These are phyloP conservation scores for Paecilomyces fulvus DNA, from an alignment of 2,329 filamentous ascomycete genomes.

Conservation along the genomic window DNA sequence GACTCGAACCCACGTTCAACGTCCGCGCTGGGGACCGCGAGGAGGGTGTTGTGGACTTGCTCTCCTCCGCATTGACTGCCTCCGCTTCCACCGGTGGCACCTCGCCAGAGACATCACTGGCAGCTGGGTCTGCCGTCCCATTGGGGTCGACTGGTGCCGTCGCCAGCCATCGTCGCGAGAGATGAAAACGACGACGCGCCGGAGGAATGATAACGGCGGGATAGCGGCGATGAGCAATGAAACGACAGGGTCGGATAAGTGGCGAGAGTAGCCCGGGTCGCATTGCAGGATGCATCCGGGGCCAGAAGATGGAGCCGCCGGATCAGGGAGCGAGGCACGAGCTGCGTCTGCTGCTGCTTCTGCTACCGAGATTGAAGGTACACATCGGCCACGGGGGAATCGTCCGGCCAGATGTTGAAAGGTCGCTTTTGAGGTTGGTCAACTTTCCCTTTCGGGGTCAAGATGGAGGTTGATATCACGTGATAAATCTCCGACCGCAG, in stretches of 20 bases:
- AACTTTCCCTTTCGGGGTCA: neutral
- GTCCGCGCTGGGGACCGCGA: constrained; percentile 9
- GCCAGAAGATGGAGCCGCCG: constrained; percentile 14
- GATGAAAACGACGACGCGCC: constrained; percentile 24
- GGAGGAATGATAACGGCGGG: constrained; percentile 15
- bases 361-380: constrained; percentile 5
- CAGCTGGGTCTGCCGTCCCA: constrained; percentile 12
- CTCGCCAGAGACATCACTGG: constrained; percentile 15
- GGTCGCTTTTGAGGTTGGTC: neutral
- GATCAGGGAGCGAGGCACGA: constrained; percentile 8
- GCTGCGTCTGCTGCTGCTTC: constrained; percentile 12
- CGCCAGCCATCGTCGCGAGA: constrained; percentile 21
- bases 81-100: constrained; percentile 11
- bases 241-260: constrained; percentile 25
- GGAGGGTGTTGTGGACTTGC: constrained; percentile 7
- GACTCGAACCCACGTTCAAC: constrained; percentile 17
- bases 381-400: neutral
- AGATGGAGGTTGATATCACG: neutral
- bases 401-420: neutral
- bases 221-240: constrained; percentile 29
- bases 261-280: constrained; percentile 26
- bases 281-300: constrained; percentile 32
- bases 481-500: neutral
- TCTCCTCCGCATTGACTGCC: constrained; percentile 8
- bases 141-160: constrained; percentile 21